These are phyloP conservation scores for Debaryomyces maramus DNA, from an alignment of 805 yeast species.

Conservation along the genomic window DNA sequence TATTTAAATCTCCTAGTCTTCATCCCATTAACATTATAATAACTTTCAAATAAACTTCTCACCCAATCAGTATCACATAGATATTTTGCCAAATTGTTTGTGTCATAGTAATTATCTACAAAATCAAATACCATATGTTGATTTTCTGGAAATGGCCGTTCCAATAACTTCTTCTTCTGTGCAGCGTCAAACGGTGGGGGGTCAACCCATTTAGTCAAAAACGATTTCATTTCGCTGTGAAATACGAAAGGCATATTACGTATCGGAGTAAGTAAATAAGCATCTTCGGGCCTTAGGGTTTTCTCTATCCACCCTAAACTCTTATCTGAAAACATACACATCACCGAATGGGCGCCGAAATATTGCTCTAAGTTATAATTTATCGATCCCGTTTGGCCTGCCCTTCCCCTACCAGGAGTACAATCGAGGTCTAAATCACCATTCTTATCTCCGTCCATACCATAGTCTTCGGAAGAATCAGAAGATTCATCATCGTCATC, in stretches of 20 bases:
- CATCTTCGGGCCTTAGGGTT: slow-evolving; percentile 23
- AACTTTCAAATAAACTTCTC: slow-evolving; percentile 22
- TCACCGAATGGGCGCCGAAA: slow-evolving; percentile 37
- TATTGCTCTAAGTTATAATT: slow-evolving; percentile 22
- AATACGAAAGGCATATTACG: slow-evolving; percentile 29
- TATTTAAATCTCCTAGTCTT: slow-evolving; percentile 19
- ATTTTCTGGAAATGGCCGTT: slow-evolving; percentile 28
- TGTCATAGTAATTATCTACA: slow-evolving; percentile 24
- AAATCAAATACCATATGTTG: slow-evolving; percentile 23
- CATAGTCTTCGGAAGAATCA: not conserved
- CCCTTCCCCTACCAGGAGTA: no score
- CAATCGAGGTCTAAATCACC: not conserved
- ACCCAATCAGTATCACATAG: slow-evolving; percentile 19
- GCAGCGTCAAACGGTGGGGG: slow-evolving; percentile 25
- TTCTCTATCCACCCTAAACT: slow-evolving; percentile 33
- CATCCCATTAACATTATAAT: slow-evolving; percentile 18
- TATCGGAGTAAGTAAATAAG: slow-evolving; percentile 23
- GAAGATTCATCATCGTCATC: slow-evolving; percentile 12
- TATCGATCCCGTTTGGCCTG: no score
- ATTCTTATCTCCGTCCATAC: not conserved
- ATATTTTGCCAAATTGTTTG: slow-evolving; percentile 20
- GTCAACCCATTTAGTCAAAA: slow-evolving; percentile 30
- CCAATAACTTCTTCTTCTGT: slow-evolving; percentile 18
- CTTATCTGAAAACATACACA: slow-evolving; percentile 34
- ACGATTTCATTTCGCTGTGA: slow-evolving; percentile 14